Conservation (phyloP, 192 early-diverging fungal genomes). For the Spizellomyces sp. region DNA sequence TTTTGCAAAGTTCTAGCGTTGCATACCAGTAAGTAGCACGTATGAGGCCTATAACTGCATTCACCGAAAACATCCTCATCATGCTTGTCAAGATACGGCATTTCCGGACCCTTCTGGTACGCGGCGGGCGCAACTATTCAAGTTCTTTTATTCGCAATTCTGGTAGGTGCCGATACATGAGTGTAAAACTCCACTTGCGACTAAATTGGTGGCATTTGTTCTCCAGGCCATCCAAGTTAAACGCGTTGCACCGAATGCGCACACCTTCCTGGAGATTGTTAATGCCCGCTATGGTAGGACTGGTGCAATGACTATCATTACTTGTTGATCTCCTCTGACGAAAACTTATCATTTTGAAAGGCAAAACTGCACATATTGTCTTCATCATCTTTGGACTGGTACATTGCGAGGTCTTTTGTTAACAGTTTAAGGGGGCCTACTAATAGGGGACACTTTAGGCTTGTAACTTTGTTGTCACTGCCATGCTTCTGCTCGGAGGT, state of each 20-base stretch:
- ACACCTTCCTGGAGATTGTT: slow-evolving; percentile 75
- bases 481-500: slow-evolving; percentile 73
- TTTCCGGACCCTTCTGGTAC: slow-evolving; percentile 63
- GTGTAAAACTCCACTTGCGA: too few species aligned
- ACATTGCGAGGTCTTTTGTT: too few species aligned
- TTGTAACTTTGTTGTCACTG: slow-evolving; percentile 64
- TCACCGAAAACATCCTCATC: slow-evolving; percentile 52
- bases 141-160: slow-evolving; percentile 70
- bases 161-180: slow-evolving; percentile 14
- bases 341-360: not conserved
- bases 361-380: slow-evolving; percentile 52
- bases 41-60: slow-evolving; percentile 55
- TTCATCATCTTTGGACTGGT: slow-evolving; percentile 50
- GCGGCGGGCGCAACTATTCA: slow-evolving; percentile 71
- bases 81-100: slow-evolving; percentile 54
- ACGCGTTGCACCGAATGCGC: slow-evolving; percentile 71
- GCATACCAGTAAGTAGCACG: slow-evolving; percentile 50
- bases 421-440: too few species aligned
- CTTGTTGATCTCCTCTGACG: slow-evolving; percentile 1
- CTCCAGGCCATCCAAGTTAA: slow-evolving; percentile 67
- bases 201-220: too few species aligned
- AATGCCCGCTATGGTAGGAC: slow-evolving; percentile 64
- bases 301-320: not conserved
- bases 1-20: slow-evolving; percentile 68
- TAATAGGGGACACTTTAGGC: not conserved